These are phyloP conservation scores for Aaosphaeria arxii DNA, from an alignment of 2,329 filamentous ascomycete species.

Conservation along the genomic window DNA sequence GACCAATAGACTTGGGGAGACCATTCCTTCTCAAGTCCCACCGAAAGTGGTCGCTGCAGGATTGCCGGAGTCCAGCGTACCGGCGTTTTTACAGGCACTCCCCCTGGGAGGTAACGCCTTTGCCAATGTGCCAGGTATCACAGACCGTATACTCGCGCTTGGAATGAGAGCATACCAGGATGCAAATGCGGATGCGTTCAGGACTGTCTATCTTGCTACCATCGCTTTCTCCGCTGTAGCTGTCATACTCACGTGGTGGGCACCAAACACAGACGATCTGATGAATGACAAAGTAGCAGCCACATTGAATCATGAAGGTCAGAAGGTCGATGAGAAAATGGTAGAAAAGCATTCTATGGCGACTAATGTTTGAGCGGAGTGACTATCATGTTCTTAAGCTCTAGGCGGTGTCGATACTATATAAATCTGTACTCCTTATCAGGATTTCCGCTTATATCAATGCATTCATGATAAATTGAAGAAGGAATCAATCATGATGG, in stretches of 20 bases:
- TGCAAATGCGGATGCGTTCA: slow-evolving; percentile 35
- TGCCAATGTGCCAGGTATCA: slow-evolving; percentile 28
- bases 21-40: slow-evolving; percentile 3
- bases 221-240: slow-evolving; percentile 35
- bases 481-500: background rate
- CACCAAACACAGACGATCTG: slow-evolving; percentile 34
- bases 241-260: slow-evolving; percentile 26
- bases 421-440: background rate
- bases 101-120: slow-evolving; percentile 17
- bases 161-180: slow-evolving; percentile 29
- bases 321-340: slow-evolving; percentile 1
- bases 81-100: slow-evolving; percentile 26
- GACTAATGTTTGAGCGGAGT: background rate
- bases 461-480: background rate
- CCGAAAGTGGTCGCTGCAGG: slow-evolving; percentile 20
- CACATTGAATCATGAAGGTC: slow-evolving; percentile 21
- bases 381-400: background rate
- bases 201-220: slow-evolving; percentile 34
- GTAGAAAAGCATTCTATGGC: background rate
- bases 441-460: background rate
- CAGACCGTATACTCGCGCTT: slow-evolving; percentile 23
- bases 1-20: slow-evolving; percentile 1
- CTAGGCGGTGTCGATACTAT: background rate
- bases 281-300: slow-evolving; percentile 33
- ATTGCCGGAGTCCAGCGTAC: slow-evolving; percentile 31